Evolutionary conservation across 2,329 filamentous ascomycete genomes (phyloP), one percentile per base, ranked within the genome.

Genomic region (Colletotrichum limetticola): DNA sequence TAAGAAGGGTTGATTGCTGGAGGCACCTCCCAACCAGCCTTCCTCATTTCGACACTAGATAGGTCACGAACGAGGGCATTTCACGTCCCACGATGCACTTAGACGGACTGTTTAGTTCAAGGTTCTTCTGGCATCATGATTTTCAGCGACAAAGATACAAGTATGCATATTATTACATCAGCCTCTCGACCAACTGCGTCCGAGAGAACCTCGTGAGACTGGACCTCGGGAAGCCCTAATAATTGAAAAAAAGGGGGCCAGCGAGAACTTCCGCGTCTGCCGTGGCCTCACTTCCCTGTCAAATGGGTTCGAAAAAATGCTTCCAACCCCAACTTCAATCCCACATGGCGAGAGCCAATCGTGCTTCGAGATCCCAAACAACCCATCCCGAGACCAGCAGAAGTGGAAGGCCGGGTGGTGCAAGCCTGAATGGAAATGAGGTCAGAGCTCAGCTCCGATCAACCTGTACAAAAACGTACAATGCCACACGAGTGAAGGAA

Each of bases 301-400:
- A 61, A 49, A 71, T 61, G 71, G 71, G 61, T 73, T 62, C 30
- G 37, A 58, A 71, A 57, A 73, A 72, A 24, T 24, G 26, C 42
- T 59, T 56, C 46, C 49, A 65, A 63, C 56, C 60, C 66, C 32
- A 73, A 73, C 60, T 66, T 42, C 57, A 61, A 71, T 72, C 55
- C 58, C 61, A 62, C 71, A 35, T 57, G 71, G 57, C 30, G 68
- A 71, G 61, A 67, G 62, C 71, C 71, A 73, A 73, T 67, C 61
- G 67, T 62, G 66, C 67, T 32, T 61, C 30, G 49, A 46, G 49
- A 26, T 46, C 30, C 61, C 60, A 60, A 70, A 61, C 71, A 71
- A 71, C 53, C 58, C 60, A 58, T 57, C 67, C 67, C 46, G 59
- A 70, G 66, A 64, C 66, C 24, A 64, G 55, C 53, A 72, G 66